Evolutionary conservation across 2,329 filamentous ascomycete genomes (phyloP), one percentile per base, ranked within the genome.

Genomic region (Claviceps sp.): DNA sequence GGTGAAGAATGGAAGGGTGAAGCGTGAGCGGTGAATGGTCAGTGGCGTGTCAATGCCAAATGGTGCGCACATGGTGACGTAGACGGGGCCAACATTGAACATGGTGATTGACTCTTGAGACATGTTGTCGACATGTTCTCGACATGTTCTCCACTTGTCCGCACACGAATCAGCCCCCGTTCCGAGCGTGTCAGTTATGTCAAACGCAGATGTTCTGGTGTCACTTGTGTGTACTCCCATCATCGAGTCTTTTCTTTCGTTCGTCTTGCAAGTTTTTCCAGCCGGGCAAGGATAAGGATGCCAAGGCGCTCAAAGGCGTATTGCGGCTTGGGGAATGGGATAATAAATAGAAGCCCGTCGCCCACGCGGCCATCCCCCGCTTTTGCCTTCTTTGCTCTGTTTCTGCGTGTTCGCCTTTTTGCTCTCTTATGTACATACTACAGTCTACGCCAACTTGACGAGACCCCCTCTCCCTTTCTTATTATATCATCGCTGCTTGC

Each of bases 61-160:
- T 22, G 45, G 29, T 46, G 45, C 14, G 45, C 45, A 20, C 17
- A 22, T 46, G 29, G 29, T 37, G 45, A 46, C 45, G 45, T 46
- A 46, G n/a, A 46, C 43, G 39, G 20, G 39, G 45, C 51, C 40
- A 55, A 55, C 56, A 54, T 44, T 3, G 29, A 55, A 55, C 56
- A 54, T 44, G 9, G 29, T 34, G 26, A 29, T 11, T 11, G 26
- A 29, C 20, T 20, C 20, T n/a, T n/a, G n/a, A n/a, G 20, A 20
- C 20, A 20, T 20, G 20, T 2, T 20, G 2, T 20, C 20, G 20
- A 20, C 20, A 20, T 20, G 20, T 20, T 20, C 20, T 20, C 20
- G 20, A 20, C 29, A 34, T 34, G 29, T 34, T 34, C 29, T 34
- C 29, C 29, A 34, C 29, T 34, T 34, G 29, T 34, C 29, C 29